Base-by-base conservation (phyloP, 345 rosid genomes). In the Boechera stricta region DNA sequence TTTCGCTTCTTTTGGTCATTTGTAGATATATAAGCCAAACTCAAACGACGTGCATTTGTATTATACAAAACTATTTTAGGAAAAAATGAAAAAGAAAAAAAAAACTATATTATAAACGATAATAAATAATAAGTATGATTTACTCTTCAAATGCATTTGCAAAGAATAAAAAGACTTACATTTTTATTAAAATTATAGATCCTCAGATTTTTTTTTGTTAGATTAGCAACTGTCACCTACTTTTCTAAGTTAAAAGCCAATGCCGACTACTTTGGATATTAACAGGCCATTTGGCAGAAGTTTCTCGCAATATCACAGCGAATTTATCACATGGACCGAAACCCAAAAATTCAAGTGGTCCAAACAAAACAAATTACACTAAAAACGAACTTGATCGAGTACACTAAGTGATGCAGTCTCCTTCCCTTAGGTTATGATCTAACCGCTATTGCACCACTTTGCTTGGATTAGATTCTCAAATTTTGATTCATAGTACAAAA, bases 21-120 rank as follows among this genome's bases (percentile, higher is more conserved):
- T 69, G 64, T 29, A n/a, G 38, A 53, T 39, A 3, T 39, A 3
- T 41, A 41, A 18, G 58, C 33, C 59, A 67, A 18, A 66, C 18
- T 29, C 59, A 67, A 21, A 51, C 67, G 36, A 63, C 13, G 2
- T 28, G 11, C 10, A 26, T 7, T 55, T 55, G 4, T 18, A 12
- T 24, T 38, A 18, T 16, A 21, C 51, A 61, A 12, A 38, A 21
- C 41, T 21, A 10, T 38, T 6, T 38, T 38, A 10, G 15, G 2
- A 62, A 21, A 39, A 38, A 59, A 36, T 8, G 24, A 58, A 4
- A 33, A 4, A 7, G 4, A 38, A 38, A 1, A 7, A 8, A 38
- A 7, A 7, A 9, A 2, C 2, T 38, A 7, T 38, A 8, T 38
- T 1, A 38, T 7, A 8, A 9, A 38, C 8, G 41, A 7, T 36